Evolutionary conservation across 306 rosid species (phyloP).

Genomic region (Vigna nakashimae): DNA sequence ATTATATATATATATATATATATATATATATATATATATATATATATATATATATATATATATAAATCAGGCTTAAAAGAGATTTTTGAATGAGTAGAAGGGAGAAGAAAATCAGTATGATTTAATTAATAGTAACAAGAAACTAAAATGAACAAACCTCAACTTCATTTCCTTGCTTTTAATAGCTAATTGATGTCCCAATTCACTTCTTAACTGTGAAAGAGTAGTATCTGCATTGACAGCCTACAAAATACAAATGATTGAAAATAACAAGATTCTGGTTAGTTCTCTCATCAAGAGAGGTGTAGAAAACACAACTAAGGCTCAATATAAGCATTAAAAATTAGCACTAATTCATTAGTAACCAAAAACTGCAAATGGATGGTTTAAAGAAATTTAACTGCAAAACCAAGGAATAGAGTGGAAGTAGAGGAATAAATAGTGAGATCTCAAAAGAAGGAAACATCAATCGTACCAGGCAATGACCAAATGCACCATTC

Average conservation of each 20-base stretch:
- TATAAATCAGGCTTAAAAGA: too few relatives aligned
- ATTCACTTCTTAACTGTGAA: constrained; percentile 79
- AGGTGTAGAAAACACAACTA: background rate
- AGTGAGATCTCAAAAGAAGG: background rate
- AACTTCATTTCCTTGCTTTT: constrained; percentile 71
- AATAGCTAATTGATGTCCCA: constrained; percentile 83
- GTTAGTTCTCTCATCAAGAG: background rate
- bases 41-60: too few relatives aligned
- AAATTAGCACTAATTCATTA: background rate
- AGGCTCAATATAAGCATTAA: background rate
- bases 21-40: too few relatives aligned
- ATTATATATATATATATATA: too few relatives aligned
- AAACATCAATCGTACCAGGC: constrained; percentile 66
- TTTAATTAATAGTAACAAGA: background rate
- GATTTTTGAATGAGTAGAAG: too few relatives aligned
- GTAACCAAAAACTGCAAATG: background rate
- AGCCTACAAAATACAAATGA: constrained; percentile 63
- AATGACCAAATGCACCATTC: constrained; percentile 70
- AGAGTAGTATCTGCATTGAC: constrained; percentile 69
- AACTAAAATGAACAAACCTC: constrained; percentile 61
- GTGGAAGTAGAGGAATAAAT: background rate
- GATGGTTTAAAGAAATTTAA: background rate
- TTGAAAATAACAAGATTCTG: constrained; percentile 23
- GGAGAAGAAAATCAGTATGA: too few relatives aligned
- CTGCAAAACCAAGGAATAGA: constrained; percentile 26